A percentile compares a stretch with the other conserved stretches of the same genome.
Conservation (phyloP, 164 flowering plant genomes). For the Cinnamomum micranthum region DNA sequence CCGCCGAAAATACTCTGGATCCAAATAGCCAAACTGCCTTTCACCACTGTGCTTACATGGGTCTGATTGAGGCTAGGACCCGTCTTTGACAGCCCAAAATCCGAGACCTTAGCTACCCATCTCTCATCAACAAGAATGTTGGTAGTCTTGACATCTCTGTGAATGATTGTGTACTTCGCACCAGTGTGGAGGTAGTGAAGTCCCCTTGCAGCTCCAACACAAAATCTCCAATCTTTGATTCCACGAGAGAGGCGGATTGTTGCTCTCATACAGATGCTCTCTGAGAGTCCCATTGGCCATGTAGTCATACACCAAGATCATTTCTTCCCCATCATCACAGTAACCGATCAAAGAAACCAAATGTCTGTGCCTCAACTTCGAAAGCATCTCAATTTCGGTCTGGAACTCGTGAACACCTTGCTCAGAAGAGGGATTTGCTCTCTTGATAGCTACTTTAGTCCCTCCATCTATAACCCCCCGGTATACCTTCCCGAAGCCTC, state of each 20-base stretch:
- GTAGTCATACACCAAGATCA: conserved; percentile 29
- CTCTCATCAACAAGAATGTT: conserved; percentile 17
- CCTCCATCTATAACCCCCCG: conserved; percentile 40
- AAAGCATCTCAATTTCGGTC: conserved; percentile 39
- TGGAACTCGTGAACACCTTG: conserved; percentile 61
- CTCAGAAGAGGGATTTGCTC: conserved; percentile 64
- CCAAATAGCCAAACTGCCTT: conserved; percentile 21
- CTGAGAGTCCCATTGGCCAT: conserved; percentile 26
- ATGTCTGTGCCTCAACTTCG: conserved; percentile 19
- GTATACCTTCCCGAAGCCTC: conserved; percentile 68
- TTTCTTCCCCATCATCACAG: conserved; percentile 22
- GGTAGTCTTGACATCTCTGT: conserved; percentile 22
- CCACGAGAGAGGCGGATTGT: conserved; percentile 17
- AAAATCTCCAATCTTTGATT: conserved; percentile 18
- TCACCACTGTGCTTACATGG: conserved; percentile 22
- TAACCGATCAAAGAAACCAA: conserved; percentile 19
- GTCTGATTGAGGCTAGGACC: conserved; percentile 16
- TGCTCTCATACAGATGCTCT: conserved; percentile 21
- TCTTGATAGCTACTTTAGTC: conserved; percentile 55
- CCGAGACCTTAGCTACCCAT: conserved; percentile 19
- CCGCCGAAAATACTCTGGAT: conserved; percentile 18
- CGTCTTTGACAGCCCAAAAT: conserved; percentile 19
- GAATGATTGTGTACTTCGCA: conserved; percentile 21
- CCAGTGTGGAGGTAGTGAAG: conserved; percentile 24
- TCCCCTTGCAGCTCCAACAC: conserved; percentile 20